Evolutionary conservation across 2,329 filamentous ascomycete species (phyloP).

Genomic region (Aphanocladium album): DNA sequence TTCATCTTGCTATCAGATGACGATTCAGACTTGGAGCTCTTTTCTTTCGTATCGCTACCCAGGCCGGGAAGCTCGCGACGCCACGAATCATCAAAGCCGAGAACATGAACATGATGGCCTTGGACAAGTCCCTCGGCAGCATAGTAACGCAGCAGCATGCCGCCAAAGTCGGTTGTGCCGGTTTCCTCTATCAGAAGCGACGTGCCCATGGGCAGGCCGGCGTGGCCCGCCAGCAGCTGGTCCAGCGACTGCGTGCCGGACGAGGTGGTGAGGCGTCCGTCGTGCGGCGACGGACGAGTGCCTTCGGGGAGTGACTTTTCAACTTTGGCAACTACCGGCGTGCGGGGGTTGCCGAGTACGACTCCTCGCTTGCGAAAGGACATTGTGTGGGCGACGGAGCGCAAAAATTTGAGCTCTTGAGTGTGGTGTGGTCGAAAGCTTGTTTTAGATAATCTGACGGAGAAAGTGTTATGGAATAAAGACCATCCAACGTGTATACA

Average conservation of each 20-base stretch:
- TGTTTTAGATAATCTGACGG: neutral
- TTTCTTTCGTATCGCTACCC: constrained; percentile 36
- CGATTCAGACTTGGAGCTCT: constrained; percentile 33
- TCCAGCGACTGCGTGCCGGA: constrained; percentile 87
- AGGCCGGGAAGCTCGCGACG: constrained; percentile 76
- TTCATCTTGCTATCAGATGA: constrained; percentile 76
- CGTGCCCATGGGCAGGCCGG: constrained; percentile 75
- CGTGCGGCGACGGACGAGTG: constrained; percentile 78
- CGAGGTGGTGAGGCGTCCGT: constrained; percentile 83
- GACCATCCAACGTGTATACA: too few relatives aligned
- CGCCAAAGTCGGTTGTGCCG: constrained; percentile 90
- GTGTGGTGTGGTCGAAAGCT: neutral
- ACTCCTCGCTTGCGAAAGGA: constrained; percentile 55
- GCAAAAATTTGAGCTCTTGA: neutral
- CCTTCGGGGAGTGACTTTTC: constrained; percentile 39
- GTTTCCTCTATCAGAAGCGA: constrained; percentile 79
- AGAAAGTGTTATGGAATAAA: too few relatives aligned
- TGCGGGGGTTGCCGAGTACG: constrained; percentile 36
- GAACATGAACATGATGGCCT: constrained; percentile 79
- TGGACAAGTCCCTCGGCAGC: constrained; percentile 91
- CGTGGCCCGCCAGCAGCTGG: constrained; percentile 77
- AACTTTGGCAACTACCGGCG: constrained; percentile 20
- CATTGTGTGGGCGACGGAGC: constrained; percentile 38
- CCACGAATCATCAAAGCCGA: constrained; percentile 78
- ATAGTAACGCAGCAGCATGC: constrained; percentile 78